Conservation (phyloP, 768 basidiomycete species). For the Chiua virens region DNA sequence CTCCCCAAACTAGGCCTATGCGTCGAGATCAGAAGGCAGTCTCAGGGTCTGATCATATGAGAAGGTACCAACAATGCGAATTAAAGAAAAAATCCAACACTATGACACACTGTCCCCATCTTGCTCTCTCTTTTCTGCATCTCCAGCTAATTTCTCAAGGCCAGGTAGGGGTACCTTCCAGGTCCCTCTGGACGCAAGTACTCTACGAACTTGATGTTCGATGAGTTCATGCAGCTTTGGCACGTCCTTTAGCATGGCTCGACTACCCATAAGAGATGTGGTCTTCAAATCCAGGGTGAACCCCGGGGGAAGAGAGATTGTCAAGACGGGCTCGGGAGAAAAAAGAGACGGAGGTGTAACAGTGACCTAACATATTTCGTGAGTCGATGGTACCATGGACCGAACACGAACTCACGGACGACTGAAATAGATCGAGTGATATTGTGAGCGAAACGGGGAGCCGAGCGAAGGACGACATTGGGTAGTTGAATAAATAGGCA, state of each 20-base stretch:
- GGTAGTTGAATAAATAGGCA: conserved; percentile 84
- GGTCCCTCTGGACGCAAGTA: conserved; percentile 56
- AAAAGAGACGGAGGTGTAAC: conserved; percentile 59
- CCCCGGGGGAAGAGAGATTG: conserved; percentile 76
- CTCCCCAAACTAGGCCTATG: too few relatives aligned
- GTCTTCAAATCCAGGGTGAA: conserved; percentile 87
- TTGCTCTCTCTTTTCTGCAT: conserved; percentile 30
- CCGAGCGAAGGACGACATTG: conserved; percentile 76
- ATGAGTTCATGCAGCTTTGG: conserved; percentile 97
- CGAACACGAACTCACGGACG: conserved; percentile 46
- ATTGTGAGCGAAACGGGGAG: conserved; percentile 81
- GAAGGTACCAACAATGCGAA: too few relatives aligned
- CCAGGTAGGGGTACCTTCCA: conserved; percentile 74
- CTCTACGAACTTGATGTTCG: conserved; percentile 73
- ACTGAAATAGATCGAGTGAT: conserved; percentile 71
- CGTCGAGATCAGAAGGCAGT: too few relatives aligned
- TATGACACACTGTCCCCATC: conserved; percentile 1
- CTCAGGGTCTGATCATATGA: too few relatives aligned
- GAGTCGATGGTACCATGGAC: neutral
- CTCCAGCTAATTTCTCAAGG: conserved; percentile 38
- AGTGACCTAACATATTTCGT: conserved; percentile 45
- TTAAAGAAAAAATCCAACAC: neutral
- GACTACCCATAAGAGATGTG: conserved; percentile 90
- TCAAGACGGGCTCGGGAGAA: conserved; percentile 58
- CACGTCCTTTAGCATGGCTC: conserved; percentile 96